Base-by-base conservation (phyloP, 208 protist genomes). In the Leishmania tarentolae region DNA sequence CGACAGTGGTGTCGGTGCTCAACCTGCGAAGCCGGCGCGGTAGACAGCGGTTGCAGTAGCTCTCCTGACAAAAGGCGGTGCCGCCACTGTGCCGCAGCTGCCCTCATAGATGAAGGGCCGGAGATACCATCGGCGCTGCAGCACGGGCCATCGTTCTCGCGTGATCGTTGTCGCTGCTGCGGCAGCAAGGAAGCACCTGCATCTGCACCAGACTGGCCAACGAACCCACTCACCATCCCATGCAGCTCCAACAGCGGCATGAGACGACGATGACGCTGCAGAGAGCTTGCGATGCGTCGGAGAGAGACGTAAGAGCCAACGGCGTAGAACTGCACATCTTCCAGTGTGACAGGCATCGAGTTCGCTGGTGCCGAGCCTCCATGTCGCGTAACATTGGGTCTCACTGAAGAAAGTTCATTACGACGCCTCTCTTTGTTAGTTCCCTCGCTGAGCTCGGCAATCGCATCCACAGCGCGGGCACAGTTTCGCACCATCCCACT, bases 281-380 rank as follows among this genome's bases (percentile, higher is more conserved):
- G 83, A 1, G 89, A 87, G 77, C 90, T 90, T 24, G 92, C 76
- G 17, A 94, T 84, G 61, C 94, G 92, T 17, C 93, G 91, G 28
- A 95, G 83, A 28, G 88, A 87, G 19, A 93, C 80, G 52, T 88
- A 86, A 2, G 87, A 83, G 46, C 91, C 93, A 4, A 94, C 88
- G 7, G 88, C 87, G 57, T 91, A 79, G n/a, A 85, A 92, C 70
- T 88, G 83, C 42, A 81, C 6, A 8, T 80, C 68, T 37, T 82
- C 78, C 68, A 69, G 40, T 40, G 74, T 82, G 37, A 35, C 46
- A 40, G 13, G 17, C 31, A 46, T 56, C 70, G 47, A 75, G 42
- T 28, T 56, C 28, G 46, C 37, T 24, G n/a, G 24, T n/a, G 28
- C 46, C 46, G 70, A n/a, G 24, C 8, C 6, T 5, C 42, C 5